Conservation (phyloP, 345 rosid genomes). For the Triadica sebifera region DNA sequence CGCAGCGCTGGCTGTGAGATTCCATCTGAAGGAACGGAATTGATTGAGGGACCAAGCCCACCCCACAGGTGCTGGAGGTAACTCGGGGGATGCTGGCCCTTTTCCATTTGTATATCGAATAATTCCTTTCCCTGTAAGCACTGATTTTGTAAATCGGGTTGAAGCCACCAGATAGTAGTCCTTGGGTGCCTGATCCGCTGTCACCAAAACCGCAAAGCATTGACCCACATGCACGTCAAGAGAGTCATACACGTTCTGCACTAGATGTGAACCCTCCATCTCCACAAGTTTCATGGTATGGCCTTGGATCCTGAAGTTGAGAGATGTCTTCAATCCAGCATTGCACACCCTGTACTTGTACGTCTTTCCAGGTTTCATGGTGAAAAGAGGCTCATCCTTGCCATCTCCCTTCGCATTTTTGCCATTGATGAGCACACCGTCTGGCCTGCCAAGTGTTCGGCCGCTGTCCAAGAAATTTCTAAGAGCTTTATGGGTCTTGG, state of each 20-base stretch:
- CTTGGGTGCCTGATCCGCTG: neutral
- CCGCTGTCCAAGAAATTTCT: neutral
- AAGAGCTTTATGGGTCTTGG: neutral
- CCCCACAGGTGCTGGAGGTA: conserved; percentile 3
- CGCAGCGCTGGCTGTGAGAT: neutral
- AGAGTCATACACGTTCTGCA: neutral
- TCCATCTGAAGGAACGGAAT: conserved; percentile 10
- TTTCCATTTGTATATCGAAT: neutral
- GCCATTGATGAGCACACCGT: conserved; percentile 6
- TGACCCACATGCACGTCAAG: neutral
- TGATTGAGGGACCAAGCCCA: conserved; percentile 12
- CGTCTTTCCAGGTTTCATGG: too few species aligned
- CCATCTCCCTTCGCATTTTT: conserved; percentile 4
- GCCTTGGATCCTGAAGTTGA: too few species aligned
- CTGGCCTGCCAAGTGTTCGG: neutral
- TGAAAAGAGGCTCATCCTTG: neutral
- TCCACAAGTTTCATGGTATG: too few species aligned
- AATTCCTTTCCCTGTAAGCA: neutral
- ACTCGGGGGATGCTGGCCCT: neutral
- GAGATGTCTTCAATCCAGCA: too few species aligned
- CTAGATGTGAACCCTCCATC: conserved; percentile 4
- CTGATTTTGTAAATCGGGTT: neutral
- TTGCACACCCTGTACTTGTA: too few species aligned
- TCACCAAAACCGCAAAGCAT: neutral
- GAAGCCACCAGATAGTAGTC: conserved; percentile 9